Base-by-base conservation (phyloP, 139 green algal species). In the Chlamydomonas eustigma region DNA sequence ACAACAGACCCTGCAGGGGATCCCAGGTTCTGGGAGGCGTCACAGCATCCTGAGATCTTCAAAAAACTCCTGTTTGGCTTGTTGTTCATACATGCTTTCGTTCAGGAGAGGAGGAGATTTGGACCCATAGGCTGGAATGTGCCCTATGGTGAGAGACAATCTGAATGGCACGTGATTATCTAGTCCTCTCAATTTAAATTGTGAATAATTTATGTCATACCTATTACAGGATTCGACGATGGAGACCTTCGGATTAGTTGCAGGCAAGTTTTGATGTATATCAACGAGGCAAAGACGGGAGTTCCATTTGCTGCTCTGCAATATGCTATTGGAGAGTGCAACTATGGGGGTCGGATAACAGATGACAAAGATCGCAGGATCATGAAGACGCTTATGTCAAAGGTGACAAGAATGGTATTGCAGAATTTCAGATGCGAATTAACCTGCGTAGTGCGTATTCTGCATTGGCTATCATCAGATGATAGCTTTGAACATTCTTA, bases 241-340 rank as follows among this genome's bases (percentile, higher is more conserved):
- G 82, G 86, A 3, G 88, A 92, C 81, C 81, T 89, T 64, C 84
- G 86, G 69, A 92, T 92, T 76, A 84, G 70, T 38, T 84, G 79
- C 2, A 80, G 86, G 31, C 88, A 92, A 76, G 79, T 90, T 37
- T 78, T 76, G 28, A 88, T 92, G 88, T 91, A 91, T 74, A 77
- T 90, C 30, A 83, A 83, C 50, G 77, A 87, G 39, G 35, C 64
- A 30, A 39, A 84, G 79, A 18, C 78, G 76, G 82, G 31, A 12
- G 69, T 86, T 58, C 81, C 81, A 24, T 86, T 77, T 50, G 74
- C 22, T 25, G 85, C 83, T 35, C 64, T 91, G 51, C 79, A 80
- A 36, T 92, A 92, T 52, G 80, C 85, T 50, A 86, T 87, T n/a
- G 88, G 88, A 0, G 88, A 92, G 69, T 92, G 88, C 82, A 92